A percentile compares a stretch with the other conserved stretches of the same genome.
Conservation (phyloP, 352 stramenopile genomes). For the Thalassiosira mediterranea region DNA sequence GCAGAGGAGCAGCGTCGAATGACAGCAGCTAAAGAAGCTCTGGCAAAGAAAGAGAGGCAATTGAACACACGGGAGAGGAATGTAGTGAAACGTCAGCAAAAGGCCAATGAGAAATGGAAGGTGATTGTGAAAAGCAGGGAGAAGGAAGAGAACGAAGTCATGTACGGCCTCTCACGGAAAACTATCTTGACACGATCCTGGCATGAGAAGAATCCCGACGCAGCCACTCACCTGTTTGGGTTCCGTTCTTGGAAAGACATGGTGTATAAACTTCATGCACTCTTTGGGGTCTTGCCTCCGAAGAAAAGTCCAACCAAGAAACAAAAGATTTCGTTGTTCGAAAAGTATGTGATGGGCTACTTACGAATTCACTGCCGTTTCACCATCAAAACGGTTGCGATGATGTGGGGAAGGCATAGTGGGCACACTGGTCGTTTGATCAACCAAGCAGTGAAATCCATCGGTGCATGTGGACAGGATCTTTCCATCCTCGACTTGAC, state of each 20-base stretch:
- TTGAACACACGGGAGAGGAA: not conserved
- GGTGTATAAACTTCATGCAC: slow-evolving; percentile 17
- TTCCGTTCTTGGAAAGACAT: slow-evolving; percentile 29
- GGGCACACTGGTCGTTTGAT: not conserved
- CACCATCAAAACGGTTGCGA: slow-evolving; percentile 13
- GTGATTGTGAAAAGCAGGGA: not conserved
- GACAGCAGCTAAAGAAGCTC: slow-evolving; percentile 6
- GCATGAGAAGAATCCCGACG: slow-evolving; percentile 18
- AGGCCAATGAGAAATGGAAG: not conserved
- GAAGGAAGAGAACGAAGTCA: too few relatives aligned
- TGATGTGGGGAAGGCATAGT: slow-evolving; percentile 12
- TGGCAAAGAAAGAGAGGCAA: not conserved
- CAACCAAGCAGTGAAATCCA: slow-evolving; percentile 2
- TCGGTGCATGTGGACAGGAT: slow-evolving; percentile 14
- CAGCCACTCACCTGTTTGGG: slow-evolving; percentile 16
- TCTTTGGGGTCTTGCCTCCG: slow-evolving; percentile 23
- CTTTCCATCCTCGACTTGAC: slow-evolving; percentile 31
- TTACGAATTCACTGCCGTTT: slow-evolving; percentile 19
- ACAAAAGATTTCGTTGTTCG: slow-evolving; percentile 11
- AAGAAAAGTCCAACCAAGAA: not conserved
- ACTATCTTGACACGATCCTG: not conserved
- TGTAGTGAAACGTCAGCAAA: not conserved
- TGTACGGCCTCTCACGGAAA: not conserved
- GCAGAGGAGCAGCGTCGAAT: not conserved
- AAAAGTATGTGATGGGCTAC: slow-evolving; percentile 20